Conservation (phyloP, 2,329 filamentous ascomycete species). For the Diaporthe longicolla region DNA sequence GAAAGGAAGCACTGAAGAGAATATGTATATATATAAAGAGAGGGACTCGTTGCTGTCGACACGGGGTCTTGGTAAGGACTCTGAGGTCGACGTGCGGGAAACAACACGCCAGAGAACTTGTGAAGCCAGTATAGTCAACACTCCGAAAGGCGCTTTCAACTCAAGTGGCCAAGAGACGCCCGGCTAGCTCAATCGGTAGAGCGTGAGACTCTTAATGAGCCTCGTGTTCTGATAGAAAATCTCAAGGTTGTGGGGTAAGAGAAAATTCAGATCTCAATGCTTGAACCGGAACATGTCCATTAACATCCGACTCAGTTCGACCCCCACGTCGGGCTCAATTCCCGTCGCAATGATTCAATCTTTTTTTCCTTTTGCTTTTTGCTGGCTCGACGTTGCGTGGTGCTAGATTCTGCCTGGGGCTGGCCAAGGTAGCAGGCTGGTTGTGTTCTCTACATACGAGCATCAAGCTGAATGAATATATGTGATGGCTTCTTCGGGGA, state of each 20-base stretch:
- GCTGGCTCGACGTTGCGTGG: no score
- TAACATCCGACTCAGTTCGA: slow-evolving; percentile 43
- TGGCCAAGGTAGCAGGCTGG: background rate
- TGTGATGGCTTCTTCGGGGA: slow-evolving; percentile 9
- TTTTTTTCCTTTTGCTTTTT: slow-evolving; percentile 27
- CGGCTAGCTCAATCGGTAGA: slow-evolving; percentile 80
- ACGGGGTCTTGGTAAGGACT: background rate
- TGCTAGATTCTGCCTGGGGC: background rate
- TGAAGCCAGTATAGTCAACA: background rate
- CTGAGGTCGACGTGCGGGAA: background rate
- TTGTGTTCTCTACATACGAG: no score
- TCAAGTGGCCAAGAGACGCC: slow-evolving; percentile 50
- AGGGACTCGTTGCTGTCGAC: background rate
- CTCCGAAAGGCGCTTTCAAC: background rate
- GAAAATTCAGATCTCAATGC: slow-evolving; percentile 17
- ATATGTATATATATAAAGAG: no score
- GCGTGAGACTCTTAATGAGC: slow-evolving; percentile 76
- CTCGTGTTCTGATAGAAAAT: slow-evolving; percentile 28
- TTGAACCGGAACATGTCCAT: background rate
- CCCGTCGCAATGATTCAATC: slow-evolving; percentile 41
- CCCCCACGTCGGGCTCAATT: slow-evolving; percentile 48
- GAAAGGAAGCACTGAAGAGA: background rate
- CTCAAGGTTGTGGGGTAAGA: slow-evolving; percentile 39
- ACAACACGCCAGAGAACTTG: background rate
- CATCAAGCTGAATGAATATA: background rate